A percentile compares a stretch with the other conserved stretches of the same genome.
Evolutionary conservation across 306 rosid genomes (phyloP).

Genomic region (Malus sieversii): DNA sequence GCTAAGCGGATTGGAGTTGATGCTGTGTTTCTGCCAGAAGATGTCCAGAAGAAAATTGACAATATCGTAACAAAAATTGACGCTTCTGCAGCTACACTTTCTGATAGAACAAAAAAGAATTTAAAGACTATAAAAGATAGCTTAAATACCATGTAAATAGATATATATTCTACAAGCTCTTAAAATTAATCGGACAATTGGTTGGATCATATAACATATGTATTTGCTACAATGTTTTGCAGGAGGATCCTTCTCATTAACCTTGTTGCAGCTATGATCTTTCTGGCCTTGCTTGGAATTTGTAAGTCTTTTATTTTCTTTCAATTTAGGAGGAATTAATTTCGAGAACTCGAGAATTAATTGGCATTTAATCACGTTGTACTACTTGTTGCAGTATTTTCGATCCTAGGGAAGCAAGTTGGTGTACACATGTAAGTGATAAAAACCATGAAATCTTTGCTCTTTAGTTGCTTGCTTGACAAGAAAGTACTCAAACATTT

Average conservation of each 20-base stretch:
- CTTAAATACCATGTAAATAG: not conserved
- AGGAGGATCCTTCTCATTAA: conserved; percentile 69
- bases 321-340: not conserved
- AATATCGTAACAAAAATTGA: conserved; percentile 39
- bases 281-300: conserved; percentile 66
- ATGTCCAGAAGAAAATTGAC: conserved; percentile 46
- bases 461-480: not conserved
- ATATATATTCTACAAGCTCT: not conserved
- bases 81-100: conserved; percentile 42
- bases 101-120: conserved; percentile 40
- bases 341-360: not conserved
- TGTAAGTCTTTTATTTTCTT: conserved; percentile 34
- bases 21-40: conserved; percentile 45
- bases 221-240: conserved; percentile 7
- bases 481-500: not conserved
- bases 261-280: conserved; percentile 56
- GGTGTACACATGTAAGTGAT: conserved; percentile 59
- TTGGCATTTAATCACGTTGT: not conserved
- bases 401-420: conserved; percentile 60
- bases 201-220: not conserved
- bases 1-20: conserved; percentile 59
- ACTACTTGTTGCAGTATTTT: conserved; percentile 46
- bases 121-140: conserved; percentile 42
- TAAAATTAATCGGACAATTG: not conserved
- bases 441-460: not conserved